Evolutionary conservation across 2,329 filamentous ascomycete species (phyloP), one percentile per base, ranked within the genome.

Genomic region (Zymoseptoria tritici): DNA sequence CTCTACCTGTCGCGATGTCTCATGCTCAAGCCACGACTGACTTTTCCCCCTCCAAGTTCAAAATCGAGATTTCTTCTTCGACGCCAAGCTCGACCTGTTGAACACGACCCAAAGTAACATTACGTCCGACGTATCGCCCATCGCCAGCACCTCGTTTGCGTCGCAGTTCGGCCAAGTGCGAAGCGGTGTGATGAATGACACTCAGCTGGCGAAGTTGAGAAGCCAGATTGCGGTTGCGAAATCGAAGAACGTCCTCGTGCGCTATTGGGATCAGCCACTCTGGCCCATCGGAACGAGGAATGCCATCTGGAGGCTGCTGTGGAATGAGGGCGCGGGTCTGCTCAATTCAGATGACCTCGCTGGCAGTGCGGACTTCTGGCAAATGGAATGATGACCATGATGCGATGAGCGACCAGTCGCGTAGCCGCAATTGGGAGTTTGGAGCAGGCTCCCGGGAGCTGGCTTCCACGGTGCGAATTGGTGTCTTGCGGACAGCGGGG

Each of bases 291-390:
- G 80, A n/a, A 81, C 78, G 21, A 73, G 85, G 22, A 83, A 86
- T 68, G 74, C 76, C 9, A 72, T 85, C 4, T 88, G 85, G 85
- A 74, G 79, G 63, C 78, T 76, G 4, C 70, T 88, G 61, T 76
- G 80, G 64, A 75, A 80, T 55, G 82, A 82, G 60, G 84, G 83
- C 0, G 83, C 84, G n/a, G 81, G 81, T 60, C 68, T 88, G 59
- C 66, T 88, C 55, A 87, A 87, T 71, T 84, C 82, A 0, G 85
- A 88, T 77, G 85, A 88, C 73, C 64, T 87, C 55, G 75, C 79
- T 61, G 84, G 72, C 20, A 79, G 75, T 16, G 77, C 79, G 19
- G 75, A 72, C 52, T 75, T 76, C 60, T 77, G 75, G 76, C 64
- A 75, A 62, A 54, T 50, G 26, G 24, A 52, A 16, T 51, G 55